phyloP scores from a whole-genome alignment of 2,329 filamentous ascomycete genomes.

The Fusarium sterilihyphosum region DNA sequence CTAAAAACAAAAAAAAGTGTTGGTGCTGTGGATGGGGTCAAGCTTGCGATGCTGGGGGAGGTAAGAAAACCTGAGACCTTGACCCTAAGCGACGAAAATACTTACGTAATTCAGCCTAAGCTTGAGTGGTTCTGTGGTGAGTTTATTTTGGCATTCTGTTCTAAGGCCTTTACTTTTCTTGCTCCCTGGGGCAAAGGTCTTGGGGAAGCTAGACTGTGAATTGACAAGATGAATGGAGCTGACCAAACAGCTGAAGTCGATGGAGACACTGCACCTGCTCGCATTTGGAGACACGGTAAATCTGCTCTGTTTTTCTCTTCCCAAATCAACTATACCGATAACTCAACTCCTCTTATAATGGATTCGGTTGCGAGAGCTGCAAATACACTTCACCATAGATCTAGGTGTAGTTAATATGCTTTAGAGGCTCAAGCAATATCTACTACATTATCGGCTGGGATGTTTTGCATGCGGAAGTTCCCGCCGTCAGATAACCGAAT shows the following conservation, averaged over 20 bases:
- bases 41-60: background rate
- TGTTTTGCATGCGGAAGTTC: background rate
- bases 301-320: no score
- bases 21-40: background rate
- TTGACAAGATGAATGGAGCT: background rate
- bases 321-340: rapidly evolving
- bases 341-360: rapidly evolving
- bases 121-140: rapidly evolving
- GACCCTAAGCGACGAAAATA: background rate
- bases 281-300: rapidly evolving
- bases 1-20: background rate
- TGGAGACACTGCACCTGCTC: background rate
- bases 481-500: background rate
- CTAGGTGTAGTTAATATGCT: rapidly evolving
- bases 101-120: rapidly evolving
- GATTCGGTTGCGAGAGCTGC: rapidly evolving
- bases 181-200: rapidly evolving
- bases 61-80: rapidly evolving
- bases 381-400: rapidly evolving
- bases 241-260: background rate
- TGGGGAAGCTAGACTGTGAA: background rate
- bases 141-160: background rate
- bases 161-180: background rate
- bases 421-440: background rate
- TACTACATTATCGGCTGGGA: background rate